phyloP scores from a whole-genome alignment of 2,329 filamentous ascomycete species.

The Fusarium scirpi region DNA sequence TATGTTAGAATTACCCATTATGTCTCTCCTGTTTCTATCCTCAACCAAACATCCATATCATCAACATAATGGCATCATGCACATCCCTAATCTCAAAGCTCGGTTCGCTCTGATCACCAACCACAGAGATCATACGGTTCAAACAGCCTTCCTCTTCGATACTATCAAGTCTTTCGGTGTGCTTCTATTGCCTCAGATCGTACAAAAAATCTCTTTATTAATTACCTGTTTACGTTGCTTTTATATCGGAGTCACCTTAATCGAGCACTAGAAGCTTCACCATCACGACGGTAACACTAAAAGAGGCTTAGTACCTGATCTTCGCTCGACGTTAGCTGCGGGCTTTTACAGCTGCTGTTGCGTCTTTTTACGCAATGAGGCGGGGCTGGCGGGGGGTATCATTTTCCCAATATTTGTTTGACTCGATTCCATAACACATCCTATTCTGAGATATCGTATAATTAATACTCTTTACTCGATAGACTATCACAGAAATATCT shows the following conservation, averaged over 20 bases:
- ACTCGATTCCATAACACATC: slow-evolving; percentile 18
- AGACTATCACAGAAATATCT: neutral
- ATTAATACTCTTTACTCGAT: neutral
- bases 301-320: slow-evolving; percentile 39
- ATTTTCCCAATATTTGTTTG: slow-evolving; percentile 3
- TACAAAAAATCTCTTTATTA: slow-evolving; percentile 8
- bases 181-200: slow-evolving; percentile 20
- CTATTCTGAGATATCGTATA: slow-evolving; percentile 13
- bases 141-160: neutral
- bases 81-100: slow-evolving; percentile 29
- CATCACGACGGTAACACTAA: slow-evolving; percentile 28
- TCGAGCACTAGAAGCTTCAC: slow-evolving; percentile 39
- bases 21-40: neutral
- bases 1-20: slow-evolving; percentile 15
- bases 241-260: slow-evolving; percentile 37
- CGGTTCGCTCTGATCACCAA: slow-evolving; percentile 30
- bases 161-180: slow-evolving; percentile 22
- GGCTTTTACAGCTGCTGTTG: slow-evolving; percentile 42
- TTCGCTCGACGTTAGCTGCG: slow-evolving; percentile 38
- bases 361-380: slow-evolving; percentile 50
- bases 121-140: slow-evolving; percentile 32
- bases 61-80: slow-evolving; percentile 25
- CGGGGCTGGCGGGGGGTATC: slow-evolving; percentile 36
- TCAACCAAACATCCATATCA: slow-evolving; percentile 9
- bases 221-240: slow-evolving; percentile 34